phyloP scores from a whole-genome alignment of 495 filamentous ascomycete genomes.

The Cercophora newfieldiana region DNA sequence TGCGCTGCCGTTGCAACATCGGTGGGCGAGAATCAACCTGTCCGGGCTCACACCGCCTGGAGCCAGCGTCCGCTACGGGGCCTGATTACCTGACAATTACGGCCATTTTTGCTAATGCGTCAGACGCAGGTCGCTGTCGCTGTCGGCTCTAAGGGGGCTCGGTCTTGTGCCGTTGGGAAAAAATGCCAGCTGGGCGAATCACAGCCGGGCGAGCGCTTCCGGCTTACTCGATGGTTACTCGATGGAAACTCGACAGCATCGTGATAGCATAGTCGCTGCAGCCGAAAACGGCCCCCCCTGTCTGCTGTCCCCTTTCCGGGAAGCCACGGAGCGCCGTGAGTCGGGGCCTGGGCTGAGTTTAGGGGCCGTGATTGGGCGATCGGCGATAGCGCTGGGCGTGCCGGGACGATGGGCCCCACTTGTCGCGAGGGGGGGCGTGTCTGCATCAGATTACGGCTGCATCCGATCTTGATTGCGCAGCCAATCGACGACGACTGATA shows the following conservation, averaged over 20 bases:
- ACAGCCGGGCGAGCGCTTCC: conserved; percentile 9
- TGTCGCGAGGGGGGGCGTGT: conserved; percentile 7
- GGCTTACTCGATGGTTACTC: conserved; percentile 41
- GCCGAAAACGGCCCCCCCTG: conserved; percentile 23
- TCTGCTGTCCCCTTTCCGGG: conserved; percentile 2
- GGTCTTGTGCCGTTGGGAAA: neutral
- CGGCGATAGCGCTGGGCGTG: conserved; percentile 15
- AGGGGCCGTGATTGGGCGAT: conserved; percentile 15
- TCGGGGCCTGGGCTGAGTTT: neutral
- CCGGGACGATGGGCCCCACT: neutral
- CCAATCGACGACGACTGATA: conserved; percentile 19
- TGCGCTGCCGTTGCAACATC: neutral
- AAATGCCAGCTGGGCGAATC: conserved; percentile 24
- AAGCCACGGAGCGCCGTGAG: conserved; percentile 10
- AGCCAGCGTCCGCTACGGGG: conserved; percentile 3
- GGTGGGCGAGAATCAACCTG: no score
- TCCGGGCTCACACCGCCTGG: conserved; percentile 6
- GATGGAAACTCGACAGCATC: conserved; percentile 33
- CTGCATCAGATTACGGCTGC: conserved; percentile 17
- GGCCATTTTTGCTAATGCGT: neutral
- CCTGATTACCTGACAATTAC: conserved; percentile 1
- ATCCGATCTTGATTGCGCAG: conserved; percentile 12
- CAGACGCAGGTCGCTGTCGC: no score
- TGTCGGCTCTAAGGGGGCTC: neutral
- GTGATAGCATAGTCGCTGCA: conserved; percentile 26